Base-by-base conservation (phyloP, 768 basidiomycete genomes). In the Rickenella mellea region DNA sequence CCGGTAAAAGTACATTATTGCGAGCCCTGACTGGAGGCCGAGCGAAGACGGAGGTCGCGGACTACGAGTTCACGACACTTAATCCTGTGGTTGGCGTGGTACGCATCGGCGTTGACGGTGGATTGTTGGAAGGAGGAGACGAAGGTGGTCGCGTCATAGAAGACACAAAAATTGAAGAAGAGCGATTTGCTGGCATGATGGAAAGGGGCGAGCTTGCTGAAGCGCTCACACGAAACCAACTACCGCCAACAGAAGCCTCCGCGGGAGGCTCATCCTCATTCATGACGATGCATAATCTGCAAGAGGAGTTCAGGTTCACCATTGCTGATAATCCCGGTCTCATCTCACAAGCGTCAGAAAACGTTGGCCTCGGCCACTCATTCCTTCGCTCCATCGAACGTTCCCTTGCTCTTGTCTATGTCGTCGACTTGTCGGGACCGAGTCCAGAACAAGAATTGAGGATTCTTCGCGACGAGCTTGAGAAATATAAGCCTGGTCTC, bases 261-360 rank as follows among this genome's bases (percentile, higher is more conserved):
- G 76, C 51, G 46, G 40, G 39, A 40, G 44, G 12, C 26, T 35
- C 8, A 29, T 39, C 12, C 35, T 28, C 17, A 39, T 22, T 4
- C 39, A 40, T 12, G 24, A 35, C 7, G 45, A 50, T 32, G 47
- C 51, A 1, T 45, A 58, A 19, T 39, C 51, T 27, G 54, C 61
- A 68, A 31, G 93, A 98, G 60, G 63, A 68, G 4, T 83, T 89
- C 58, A 76, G 96, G 8, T 96, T 98, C 69, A 96, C 91, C 11
- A 80, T 99, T 50, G 88, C 92, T 27, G 96, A 99, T 63, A 98
- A 97, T 56, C 96, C 96, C 0, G 96, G 96, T 6, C 78, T 98
- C 33, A 80, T 98, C 43, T 73, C 77, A 7, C 70, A 74, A 11
- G 87, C 92, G 2, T 86, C 89, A 2, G 79, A 89, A 53, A 87